Evolutionary conservation across 805 yeast species (phyloP).

Genomic region (Ogataea pilisensis): DNA sequence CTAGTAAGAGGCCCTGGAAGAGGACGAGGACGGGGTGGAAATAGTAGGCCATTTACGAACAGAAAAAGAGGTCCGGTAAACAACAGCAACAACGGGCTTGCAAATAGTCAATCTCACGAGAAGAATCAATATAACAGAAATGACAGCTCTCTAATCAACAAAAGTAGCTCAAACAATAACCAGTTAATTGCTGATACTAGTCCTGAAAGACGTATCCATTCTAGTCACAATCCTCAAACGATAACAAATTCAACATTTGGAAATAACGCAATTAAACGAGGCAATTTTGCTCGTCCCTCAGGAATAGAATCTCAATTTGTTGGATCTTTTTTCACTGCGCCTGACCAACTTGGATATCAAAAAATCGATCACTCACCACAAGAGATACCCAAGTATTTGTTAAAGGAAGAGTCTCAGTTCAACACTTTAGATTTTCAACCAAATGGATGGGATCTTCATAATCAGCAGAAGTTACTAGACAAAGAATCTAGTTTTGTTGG

Average conservation of each 20-base stretch:
- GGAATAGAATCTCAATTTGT: constrained; percentile 26
- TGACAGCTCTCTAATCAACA: no score
- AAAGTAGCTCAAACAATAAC: no score
- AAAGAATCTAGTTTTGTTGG: constrained; percentile 41
- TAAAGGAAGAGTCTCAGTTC: constrained; percentile 30
- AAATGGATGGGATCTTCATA: constrained; percentile 68
- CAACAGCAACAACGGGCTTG: background rate
- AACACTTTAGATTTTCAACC: constrained; percentile 33
- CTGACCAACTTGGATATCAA: constrained; percentile 27
- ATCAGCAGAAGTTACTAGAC: constrained; percentile 57
- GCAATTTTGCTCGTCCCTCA: constrained; percentile 1
- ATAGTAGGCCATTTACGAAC: background rate
- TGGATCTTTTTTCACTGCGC: constrained; percentile 27
- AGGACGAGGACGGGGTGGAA: constrained; percentile 5
- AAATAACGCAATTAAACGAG: background rate
- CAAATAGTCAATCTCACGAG: background rate
- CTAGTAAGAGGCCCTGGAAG: background rate
- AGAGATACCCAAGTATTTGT: constrained; percentile 28
- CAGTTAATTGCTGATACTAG: no score
- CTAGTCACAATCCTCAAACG: background rate
- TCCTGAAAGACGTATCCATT: background rate
- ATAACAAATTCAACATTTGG: background rate
- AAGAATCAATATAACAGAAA: background rate
- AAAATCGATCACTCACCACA: constrained; percentile 17
- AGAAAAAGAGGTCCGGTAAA: background rate